A percentile compares a stretch with the other conserved stretches of the same genome.
Evolutionary conservation across 176 grass and related monocot species (phyloP).

Genomic region (Luzula sylvatica): DNA sequence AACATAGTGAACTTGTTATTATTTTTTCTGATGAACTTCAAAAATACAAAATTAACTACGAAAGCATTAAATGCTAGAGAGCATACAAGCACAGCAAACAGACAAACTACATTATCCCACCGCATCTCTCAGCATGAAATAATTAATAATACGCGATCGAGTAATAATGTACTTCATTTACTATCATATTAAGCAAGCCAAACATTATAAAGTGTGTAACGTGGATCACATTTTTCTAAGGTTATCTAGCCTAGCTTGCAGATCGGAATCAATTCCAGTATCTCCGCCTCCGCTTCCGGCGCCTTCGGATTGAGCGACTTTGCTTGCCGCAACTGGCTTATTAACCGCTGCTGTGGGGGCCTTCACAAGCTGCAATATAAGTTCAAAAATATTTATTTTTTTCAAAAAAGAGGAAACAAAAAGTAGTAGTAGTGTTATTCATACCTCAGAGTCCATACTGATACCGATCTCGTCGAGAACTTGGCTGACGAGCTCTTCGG

Average conservation of each 20-base stretch:
- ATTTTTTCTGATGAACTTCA: too few relatives aligned
- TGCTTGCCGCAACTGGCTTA: constrained; percentile 27
- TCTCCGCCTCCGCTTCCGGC: constrained; percentile 19
- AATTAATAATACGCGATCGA: too few relatives aligned
- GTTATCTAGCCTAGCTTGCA: constrained; percentile 62
- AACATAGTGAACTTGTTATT: too few relatives aligned
- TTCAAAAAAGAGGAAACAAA: neutral
- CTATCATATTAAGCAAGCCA: too few relatives aligned
- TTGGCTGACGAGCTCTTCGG: constrained; percentile 68
- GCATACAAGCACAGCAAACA: too few relatives aligned
- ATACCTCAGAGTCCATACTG: constrained; percentile 48
- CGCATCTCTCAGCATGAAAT: too few relatives aligned
- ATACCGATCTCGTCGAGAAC: constrained; percentile 80
- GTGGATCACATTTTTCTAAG: constrained; percentile 51
- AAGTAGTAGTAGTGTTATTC: neutral
- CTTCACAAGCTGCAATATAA: constrained; percentile 40
- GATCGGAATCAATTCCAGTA: constrained; percentile 37
- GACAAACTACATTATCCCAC: too few relatives aligned
- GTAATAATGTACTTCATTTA: too few relatives aligned
- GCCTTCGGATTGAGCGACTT: constrained; percentile 51
- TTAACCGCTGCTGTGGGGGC: constrained; percentile 40
- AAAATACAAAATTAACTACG: too few relatives aligned
- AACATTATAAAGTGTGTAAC: too few relatives aligned
- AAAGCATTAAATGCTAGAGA: too few relatives aligned
- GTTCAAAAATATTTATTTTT: neutral